Evolutionary conservation across 2,329 filamentous ascomycete genomes (phyloP).

Genomic region (Aspergillus puulaauensis): DNA sequence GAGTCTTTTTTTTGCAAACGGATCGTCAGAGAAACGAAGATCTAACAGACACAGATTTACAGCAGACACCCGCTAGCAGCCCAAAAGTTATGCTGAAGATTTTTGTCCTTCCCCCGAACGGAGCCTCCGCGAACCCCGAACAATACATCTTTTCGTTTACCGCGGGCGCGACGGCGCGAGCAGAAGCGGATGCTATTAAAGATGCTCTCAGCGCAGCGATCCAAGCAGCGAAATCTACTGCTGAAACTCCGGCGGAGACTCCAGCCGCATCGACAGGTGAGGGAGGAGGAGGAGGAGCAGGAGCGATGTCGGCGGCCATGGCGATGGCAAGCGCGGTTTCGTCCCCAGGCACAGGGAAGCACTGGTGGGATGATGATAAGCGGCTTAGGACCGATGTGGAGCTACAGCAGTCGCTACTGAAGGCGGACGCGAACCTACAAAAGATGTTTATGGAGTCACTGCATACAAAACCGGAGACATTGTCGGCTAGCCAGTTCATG

Average conservation of each 20-base stretch:
- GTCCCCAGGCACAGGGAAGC: constrained; percentile 45
- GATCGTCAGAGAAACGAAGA: background rate
- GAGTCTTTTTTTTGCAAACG: background rate
- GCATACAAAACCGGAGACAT: constrained; percentile 77
- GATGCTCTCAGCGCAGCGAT: constrained; percentile 78
- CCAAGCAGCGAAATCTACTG: constrained; percentile 61
- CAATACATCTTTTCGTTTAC: constrained; percentile 89
- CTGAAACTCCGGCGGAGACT: constrained; percentile 30
- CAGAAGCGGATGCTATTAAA: constrained; percentile 82
- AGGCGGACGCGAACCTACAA: constrained; percentile 71
- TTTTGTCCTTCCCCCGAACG: constrained; percentile 65
- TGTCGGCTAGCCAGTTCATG: constrained; percentile 79
- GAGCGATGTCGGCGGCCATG: constrained; percentile 64
- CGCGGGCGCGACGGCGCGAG: constrained; percentile 69
- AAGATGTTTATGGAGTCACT: constrained; percentile 86
- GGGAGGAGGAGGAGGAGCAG: constrained; percentile 26
- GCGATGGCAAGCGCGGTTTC: constrained; percentile 72
- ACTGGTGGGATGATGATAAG: constrained; percentile 77
- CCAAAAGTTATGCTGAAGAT: constrained; percentile 94
- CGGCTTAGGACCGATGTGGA: constrained; percentile 74
- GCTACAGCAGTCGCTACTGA: constrained; percentile 84
- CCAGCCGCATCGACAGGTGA: constrained; percentile 36
- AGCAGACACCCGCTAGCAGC: constrained; percentile 86
- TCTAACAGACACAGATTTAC: constrained; percentile 64
- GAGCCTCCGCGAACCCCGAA: constrained; percentile 47